Evolutionary conservation across 805 yeast species (phyloP).

Genomic region (Suhomyces sp.): DNA sequence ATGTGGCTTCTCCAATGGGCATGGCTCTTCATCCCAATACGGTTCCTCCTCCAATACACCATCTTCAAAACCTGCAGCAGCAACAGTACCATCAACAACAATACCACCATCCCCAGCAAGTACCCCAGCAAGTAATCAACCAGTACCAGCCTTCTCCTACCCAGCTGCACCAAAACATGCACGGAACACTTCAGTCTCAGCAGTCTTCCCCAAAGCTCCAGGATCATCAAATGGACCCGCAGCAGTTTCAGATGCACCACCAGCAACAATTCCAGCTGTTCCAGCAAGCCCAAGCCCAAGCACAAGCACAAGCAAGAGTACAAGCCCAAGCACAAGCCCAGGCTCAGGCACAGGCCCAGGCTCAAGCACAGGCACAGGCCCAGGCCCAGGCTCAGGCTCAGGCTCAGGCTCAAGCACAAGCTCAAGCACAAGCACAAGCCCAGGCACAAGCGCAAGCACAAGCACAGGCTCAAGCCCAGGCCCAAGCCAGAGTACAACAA

Average conservation of each 20-base stretch:
- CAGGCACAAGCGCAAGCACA: conserved; percentile 6
- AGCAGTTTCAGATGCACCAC: conserved; percentile 8
- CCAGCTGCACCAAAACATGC: conserved; percentile 11
- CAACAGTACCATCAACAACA: conserved; percentile 17
- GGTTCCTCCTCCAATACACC: conserved; percentile 7
- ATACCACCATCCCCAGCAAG: conserved; percentile 8
- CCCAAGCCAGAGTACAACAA: conserved; percentile 13
- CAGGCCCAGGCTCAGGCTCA: conserved; percentile 6
- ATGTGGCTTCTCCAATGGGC: conserved; percentile 1
- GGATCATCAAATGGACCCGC: conserved; percentile 10
- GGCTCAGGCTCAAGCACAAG: conserved; percentile 18
- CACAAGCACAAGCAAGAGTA: conserved; percentile 17
- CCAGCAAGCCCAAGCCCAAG: conserved; percentile 14
- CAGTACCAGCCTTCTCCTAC: conserved; percentile 14
- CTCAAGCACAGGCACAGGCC: conserved; percentile 3
- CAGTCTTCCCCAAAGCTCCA: conserved; percentile 12
- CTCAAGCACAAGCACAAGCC: conserved; percentile 16
- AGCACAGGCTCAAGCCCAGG: conserved; percentile 1
- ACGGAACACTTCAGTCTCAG: conserved; percentile 10
- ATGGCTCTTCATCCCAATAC: conserved; percentile 1
- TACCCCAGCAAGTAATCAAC: conserved; percentile 10
- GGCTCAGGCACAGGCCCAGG: conserved; percentile 3
- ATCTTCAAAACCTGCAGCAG: conserved; percentile 10
- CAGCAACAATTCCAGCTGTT: conserved; percentile 8
- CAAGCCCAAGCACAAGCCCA: conserved; percentile 7